Evolutionary conservation across 2,329 filamentous ascomycete species (phyloP).

Genomic region (Penicillium sp.): DNA sequence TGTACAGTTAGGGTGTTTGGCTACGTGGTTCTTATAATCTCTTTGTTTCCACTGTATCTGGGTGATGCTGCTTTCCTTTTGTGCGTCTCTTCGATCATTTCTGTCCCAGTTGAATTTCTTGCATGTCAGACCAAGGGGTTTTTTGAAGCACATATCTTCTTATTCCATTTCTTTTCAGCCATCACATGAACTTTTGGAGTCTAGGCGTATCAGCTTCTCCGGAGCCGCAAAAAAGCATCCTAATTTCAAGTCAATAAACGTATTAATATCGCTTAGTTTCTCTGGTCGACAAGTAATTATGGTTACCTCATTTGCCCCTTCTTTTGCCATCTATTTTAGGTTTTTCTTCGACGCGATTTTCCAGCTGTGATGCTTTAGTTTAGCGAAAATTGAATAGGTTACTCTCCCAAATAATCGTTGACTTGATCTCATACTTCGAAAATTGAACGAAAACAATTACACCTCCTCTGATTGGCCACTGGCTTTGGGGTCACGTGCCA

Average conservation of each 20-base stretch:
- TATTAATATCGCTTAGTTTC: background rate
- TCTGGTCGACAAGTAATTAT: background rate
- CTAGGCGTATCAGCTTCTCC: background rate
- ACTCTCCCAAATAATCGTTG: background rate
- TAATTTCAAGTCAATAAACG: background rate
- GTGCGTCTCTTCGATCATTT: slow-evolving; percentile 1
- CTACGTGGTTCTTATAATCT: slow-evolving; percentile 18
- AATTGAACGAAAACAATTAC: slow-evolving; percentile 7
- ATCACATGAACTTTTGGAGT: background rate
- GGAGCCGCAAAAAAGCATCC: background rate
- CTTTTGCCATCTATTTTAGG: background rate
- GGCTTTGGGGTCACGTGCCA: slow-evolving; percentile 14
- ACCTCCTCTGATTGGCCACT: slow-evolving; percentile 23
- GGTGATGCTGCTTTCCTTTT: slow-evolving; percentile 16
- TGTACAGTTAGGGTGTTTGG: slow-evolving; percentile 29
- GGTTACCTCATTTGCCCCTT: background rate
- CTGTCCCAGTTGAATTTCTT: slow-evolving; percentile 14
- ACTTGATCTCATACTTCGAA: background rate
- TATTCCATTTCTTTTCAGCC: slow-evolving; percentile 8
- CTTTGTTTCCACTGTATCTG: slow-evolving; percentile 19
- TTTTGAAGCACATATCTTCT: slow-evolving; percentile 18
- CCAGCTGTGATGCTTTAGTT: too few species aligned
- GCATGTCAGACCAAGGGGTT: slow-evolving; percentile 14
- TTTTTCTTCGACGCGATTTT: background rate
- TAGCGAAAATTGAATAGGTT: too few species aligned